Percentiles rank a stretch among this genome's conserved stretches.
Evolutionary conservation across 345 rosid genomes (phyloP).

Genomic region (Populus alba): DNA sequence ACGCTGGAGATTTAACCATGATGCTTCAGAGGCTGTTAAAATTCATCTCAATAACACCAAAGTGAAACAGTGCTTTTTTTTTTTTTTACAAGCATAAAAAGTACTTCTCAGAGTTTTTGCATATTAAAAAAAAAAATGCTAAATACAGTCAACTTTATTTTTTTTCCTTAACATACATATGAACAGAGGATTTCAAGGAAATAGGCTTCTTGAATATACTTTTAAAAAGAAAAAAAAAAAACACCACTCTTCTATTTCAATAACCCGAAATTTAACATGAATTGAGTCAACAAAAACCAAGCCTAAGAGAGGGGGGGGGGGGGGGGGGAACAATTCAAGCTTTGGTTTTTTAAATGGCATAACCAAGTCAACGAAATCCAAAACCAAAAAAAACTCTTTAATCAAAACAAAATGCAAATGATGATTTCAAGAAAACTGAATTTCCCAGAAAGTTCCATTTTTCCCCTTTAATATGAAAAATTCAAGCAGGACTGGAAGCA

Average conservation of each 20-base stretch:
- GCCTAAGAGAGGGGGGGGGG: not conserved
- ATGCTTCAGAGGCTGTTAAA: not conserved
- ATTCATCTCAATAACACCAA: not conserved
- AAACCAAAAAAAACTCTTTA: not conserved
- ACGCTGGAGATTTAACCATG: not conserved
- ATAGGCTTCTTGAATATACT: not conserved
- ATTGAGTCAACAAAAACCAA: not conserved
- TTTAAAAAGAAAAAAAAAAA: no score
- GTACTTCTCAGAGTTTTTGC: not conserved
- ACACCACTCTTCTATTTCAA: not conserved
- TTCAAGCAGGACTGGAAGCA: not conserved
- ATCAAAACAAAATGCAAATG: not conserved
- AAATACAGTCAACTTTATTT: not conserved
- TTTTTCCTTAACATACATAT: not conserved
- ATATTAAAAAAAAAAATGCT: no score
- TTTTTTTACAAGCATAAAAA: not conserved
- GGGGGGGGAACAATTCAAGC: not conserved
- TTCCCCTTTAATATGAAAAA: not conserved
- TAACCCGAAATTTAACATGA: not conserved
- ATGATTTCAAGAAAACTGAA: not conserved
- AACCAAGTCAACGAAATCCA: not conserved
- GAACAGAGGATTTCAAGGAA: not conserved
- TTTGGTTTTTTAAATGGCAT: no score
- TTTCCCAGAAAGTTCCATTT: not conserved
- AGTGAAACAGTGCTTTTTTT: not conserved